Conservation (phyloP, 73 alveolate species). For the Stentor coeruleus region DNA sequence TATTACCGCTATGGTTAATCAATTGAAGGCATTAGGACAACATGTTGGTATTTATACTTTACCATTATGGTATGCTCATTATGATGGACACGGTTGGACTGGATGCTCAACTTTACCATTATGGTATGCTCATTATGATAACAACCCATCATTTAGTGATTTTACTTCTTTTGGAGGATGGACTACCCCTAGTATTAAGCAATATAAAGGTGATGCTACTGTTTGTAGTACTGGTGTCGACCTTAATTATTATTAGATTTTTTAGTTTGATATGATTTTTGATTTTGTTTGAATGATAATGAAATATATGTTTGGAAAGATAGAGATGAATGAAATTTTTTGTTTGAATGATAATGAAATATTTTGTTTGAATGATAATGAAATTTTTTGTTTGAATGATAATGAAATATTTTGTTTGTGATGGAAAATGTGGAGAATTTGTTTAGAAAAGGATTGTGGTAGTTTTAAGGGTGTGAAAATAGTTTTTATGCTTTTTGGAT, state of each 20-base stretch:
- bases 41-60: constrained; percentile 59
- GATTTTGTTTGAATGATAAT: background rate
- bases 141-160: constrained; percentile 59
- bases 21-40: constrained; percentile 45
- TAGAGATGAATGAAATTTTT: background rate
- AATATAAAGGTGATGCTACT: constrained; percentile 61
- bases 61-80: constrained; percentile 60
- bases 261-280: background rate
- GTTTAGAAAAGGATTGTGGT: too few species aligned
- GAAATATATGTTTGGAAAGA: background rate
- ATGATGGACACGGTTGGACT: constrained; percentile 59
- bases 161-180: constrained; percentile 69
- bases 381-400: background rate
- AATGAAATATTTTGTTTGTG: too few species aligned
- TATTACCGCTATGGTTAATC: constrained; percentile 40
- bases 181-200: constrained; percentile 65
- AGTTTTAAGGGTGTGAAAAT: too few species aligned
- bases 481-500: too few species aligned
- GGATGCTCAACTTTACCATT: constrained; percentile 51
- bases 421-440: too few species aligned
- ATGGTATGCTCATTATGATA: constrained; percentile 89
- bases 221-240: constrained; percentile 74
- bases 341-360: background rate
- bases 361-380: too few species aligned
- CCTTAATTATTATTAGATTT: constrained; percentile 48